Evolutionary conservation across 1,139 yeast genomes (phyloP).

Genomic region (Suhomyces panamericanus): DNA sequence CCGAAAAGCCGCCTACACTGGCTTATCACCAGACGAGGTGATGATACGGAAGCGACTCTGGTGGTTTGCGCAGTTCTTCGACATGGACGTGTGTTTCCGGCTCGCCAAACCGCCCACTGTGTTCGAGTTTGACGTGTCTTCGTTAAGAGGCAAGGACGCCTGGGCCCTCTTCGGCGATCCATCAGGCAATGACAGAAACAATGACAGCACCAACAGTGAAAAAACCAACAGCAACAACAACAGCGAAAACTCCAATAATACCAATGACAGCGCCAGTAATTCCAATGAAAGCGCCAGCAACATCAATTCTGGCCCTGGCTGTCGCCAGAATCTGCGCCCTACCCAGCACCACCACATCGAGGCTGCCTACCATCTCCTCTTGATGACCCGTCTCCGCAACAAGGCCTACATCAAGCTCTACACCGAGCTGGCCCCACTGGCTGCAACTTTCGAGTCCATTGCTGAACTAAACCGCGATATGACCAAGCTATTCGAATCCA

Average conservation of each 20-base stretch:
- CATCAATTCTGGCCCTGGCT: too few relatives aligned
- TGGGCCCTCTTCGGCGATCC: constrained; percentile 8
- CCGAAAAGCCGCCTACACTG: constrained; percentile 48
- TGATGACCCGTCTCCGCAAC: constrained; percentile 4
- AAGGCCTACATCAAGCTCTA: constrained; percentile 4
- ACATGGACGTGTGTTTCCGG: constrained; percentile 54
- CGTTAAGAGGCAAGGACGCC: constrained; percentile 16
- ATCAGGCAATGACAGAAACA: neutral
- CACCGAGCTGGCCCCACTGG: constrained; percentile 1
- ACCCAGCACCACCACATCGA: neutral
- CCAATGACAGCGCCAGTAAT: too few relatives aligned
- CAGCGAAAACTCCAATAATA: too few relatives aligned
- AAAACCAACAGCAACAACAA: neutral
- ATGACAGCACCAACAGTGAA: too few relatives aligned
- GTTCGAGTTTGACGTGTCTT: constrained; percentile 44
- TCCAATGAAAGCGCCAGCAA: too few relatives aligned
- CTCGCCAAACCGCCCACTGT: constrained; percentile 62
- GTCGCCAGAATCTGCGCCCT: too few relatives aligned
- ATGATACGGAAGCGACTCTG: constrained; percentile 46
- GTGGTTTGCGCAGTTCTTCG: constrained; percentile 57
- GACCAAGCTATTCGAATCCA: constrained; percentile 1
- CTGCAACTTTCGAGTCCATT: neutral
- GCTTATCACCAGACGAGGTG: constrained; percentile 39
- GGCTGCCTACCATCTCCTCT: constrained; percentile 12
- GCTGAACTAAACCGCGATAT: constrained; percentile 2